Percentiles rank a stretch among this genome's conserved stretches.
Evolutionary conservation across 257 asterid genomes (phyloP).

Genomic region (Schizonepeta tenuifolia): DNA sequence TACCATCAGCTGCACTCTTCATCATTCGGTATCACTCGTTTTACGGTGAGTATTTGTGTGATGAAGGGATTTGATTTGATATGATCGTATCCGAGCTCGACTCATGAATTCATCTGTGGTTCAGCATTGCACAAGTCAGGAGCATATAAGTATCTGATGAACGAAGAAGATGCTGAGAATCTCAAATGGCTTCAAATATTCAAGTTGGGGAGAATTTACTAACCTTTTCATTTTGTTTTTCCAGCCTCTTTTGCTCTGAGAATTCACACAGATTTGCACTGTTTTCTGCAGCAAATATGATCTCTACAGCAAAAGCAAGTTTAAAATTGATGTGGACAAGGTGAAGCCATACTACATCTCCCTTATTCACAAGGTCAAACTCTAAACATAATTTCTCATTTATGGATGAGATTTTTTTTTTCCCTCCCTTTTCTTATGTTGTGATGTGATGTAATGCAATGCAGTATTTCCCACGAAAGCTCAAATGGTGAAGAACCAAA

Average conservation of each 20-base stretch:
- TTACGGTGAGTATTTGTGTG: slow-evolving; percentile 36
- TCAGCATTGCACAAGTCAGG: slow-evolving; percentile 51
- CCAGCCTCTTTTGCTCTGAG: background rate
- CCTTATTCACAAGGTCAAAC: slow-evolving; percentile 60
- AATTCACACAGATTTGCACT: background rate
- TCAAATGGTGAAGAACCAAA: slow-evolving; percentile 54
- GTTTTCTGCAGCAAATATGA: slow-evolving; percentile 45
- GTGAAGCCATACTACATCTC: slow-evolving; percentile 72
- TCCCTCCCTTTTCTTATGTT: background rate
- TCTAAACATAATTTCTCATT: too few relatives aligned
- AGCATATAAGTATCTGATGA: slow-evolving; percentile 52
- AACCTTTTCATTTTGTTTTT: background rate
- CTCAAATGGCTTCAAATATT: slow-evolving; percentile 55
- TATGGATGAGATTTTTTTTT: background rate
- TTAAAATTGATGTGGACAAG: slow-evolving; percentile 32
- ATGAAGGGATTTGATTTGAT: background rate
- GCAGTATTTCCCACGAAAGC: slow-evolving; percentile 68
- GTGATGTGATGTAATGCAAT: slow-evolving; percentile 32
- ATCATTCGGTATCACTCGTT: slow-evolving; percentile 61
- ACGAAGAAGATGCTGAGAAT: slow-evolving; percentile 52
- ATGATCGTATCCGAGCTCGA: background rate
- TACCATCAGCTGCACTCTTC: slow-evolving; percentile 60
- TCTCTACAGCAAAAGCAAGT: slow-evolving; percentile 56
- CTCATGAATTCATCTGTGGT: background rate
- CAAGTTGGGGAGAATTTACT: slow-evolving; percentile 34